These are phyloP conservation scores for Aspergillus sp. DNA, from an alignment of 2,329 filamentous ascomycete species.

Conservation along the genomic window DNA sequence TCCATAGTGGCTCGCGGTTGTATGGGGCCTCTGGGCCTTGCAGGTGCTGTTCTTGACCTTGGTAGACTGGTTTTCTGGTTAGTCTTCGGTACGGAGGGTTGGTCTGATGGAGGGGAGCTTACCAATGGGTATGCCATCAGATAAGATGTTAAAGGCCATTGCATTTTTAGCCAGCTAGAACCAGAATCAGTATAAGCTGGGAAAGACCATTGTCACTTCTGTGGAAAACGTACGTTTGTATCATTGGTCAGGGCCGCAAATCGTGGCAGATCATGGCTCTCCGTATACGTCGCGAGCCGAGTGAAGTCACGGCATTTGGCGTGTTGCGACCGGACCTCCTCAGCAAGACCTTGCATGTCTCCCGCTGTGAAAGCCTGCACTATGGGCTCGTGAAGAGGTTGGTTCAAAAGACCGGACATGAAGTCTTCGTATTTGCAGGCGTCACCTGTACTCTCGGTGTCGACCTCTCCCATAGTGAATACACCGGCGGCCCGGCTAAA, in stretches of 20 bases:
- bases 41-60: constrained; percentile 64
- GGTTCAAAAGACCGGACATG: constrained; percentile 49
- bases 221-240: constrained; percentile 35
- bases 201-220: background rate
- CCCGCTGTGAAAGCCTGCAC: constrained; percentile 33
- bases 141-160: constrained; percentile 61
- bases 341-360: constrained; percentile 27
- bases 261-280: constrained; percentile 61
- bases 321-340: constrained; percentile 25
- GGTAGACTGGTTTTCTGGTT: constrained; percentile 47
- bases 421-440: constrained; percentile 44
- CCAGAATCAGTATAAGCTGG: background rate
- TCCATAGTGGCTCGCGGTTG: constrained; percentile 58
- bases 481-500: constrained; percentile 37
- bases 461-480: constrained; percentile 50
- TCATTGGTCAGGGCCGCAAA: constrained; percentile 56
- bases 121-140: constrained; percentile 58
- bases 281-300: constrained; percentile 54
- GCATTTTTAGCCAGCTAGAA: constrained; percentile 57
- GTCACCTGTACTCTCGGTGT: constrained; percentile 33
- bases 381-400: constrained; percentile 39
- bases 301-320: constrained; percentile 42
- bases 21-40: constrained; percentile 48
- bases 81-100: background rate
- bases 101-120: background rate